phyloP scores from a whole-genome alignment of 2,329 filamentous ascomycete genomes.

The Tympanopsis confertula region DNA sequence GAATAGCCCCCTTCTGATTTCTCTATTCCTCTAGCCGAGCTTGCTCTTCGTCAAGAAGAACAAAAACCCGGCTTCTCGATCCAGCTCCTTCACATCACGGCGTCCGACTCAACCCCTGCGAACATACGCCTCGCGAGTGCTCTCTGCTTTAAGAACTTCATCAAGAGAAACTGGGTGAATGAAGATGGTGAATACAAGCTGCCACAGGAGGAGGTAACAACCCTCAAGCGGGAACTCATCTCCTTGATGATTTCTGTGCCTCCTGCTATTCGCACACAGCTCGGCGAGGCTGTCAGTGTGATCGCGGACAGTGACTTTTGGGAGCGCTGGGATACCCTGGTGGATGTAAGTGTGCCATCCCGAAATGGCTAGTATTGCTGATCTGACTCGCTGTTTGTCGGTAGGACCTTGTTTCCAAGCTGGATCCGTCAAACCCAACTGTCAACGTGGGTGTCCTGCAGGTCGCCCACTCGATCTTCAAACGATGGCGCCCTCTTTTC shows the following conservation, averaged over 20 bases:
- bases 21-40: constrained; percentile 53
- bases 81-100: constrained; percentile 79
- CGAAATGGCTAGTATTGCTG: not conserved
- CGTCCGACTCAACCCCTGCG: constrained; percentile 55
- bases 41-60: constrained; percentile 67
- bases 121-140: constrained; percentile 80
- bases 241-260: constrained; percentile 93
- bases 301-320: constrained; percentile 98
- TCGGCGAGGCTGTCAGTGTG: constrained; percentile 91
- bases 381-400: constrained; percentile 7
- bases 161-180: constrained; percentile 87
- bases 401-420: constrained; percentile 74
- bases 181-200: constrained; percentile 92
- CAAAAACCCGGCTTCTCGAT: constrained; percentile 79
- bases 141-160: constrained; percentile 97
- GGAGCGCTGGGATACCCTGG: constrained; percentile 90
- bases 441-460: constrained; percentile 90
- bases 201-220: constrained; percentile 66
- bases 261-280: constrained; percentile 75
- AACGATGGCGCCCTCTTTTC: constrained; percentile 87
- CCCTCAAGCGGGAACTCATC: constrained; percentile 91
- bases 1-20: too few relatives aligned
- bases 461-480: constrained; percentile 96
- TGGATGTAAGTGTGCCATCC: constrained; percentile 45
- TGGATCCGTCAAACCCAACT: constrained; percentile 70